These are phyloP conservation scores for Echites panduratus DNA, from an alignment of 257 asterid species.

Conservation along the genomic window DNA sequence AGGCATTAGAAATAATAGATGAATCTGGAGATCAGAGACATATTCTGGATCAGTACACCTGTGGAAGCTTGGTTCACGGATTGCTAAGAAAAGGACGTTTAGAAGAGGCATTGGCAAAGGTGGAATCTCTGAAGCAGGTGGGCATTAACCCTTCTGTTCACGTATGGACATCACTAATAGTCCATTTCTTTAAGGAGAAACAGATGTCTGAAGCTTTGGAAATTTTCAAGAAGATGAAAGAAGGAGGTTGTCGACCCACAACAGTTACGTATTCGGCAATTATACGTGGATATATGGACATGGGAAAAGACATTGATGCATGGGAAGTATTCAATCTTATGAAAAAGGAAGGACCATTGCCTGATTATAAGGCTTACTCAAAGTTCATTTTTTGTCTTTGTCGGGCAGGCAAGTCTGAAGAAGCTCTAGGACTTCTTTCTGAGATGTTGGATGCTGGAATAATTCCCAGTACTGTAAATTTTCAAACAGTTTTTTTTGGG, in stretches of 20 bases:
- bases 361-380: constrained; percentile 78
- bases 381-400: constrained; percentile 71
- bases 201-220: constrained; percentile 43
- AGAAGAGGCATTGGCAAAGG: constrained; percentile 61
- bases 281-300: constrained; percentile 64
- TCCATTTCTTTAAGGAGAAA: constrained; percentile 54
- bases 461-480: constrained; percentile 68
- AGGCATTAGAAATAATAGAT: constrained; percentile 46
- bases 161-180: constrained; percentile 60
- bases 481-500: constrained; percentile 53
- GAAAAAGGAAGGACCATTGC: constrained; percentile 51
- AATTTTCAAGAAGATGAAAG: constrained; percentile 59
- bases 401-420: constrained; percentile 61
- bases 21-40: constrained; percentile 47
- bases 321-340: constrained; percentile 47
- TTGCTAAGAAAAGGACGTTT: constrained; percentile 43
- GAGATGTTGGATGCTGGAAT: constrained; percentile 66
- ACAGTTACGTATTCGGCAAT: constrained; percentile 68
- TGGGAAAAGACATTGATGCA: constrained; percentile 52
- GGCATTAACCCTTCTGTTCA: constrained; percentile 65
- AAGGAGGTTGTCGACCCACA: constrained; percentile 50
- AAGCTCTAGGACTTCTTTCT: constrained; percentile 50
- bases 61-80: constrained; percentile 73
- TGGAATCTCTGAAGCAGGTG: constrained; percentile 48
- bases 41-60: constrained; percentile 49